Conservation (phyloP, 1,139 yeast genomes). For the Candida buenavistaensis region DNA sequence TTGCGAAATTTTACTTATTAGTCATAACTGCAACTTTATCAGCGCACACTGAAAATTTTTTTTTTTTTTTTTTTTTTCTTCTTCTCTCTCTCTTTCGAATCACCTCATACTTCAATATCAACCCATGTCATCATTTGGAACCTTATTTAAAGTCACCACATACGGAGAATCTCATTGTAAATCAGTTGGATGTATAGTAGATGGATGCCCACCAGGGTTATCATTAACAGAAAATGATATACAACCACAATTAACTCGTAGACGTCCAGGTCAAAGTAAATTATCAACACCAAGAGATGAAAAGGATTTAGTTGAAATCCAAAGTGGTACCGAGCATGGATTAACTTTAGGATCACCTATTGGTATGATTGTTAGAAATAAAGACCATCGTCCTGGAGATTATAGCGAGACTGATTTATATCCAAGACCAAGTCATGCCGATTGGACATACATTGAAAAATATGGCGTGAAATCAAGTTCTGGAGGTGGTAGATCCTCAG, state of each 20-base stretch:
- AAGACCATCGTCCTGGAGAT: conserved; percentile 96
- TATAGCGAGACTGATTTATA: conserved; percentile 91
- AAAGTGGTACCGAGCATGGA: conserved; percentile 92
- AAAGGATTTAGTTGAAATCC: conserved; percentile 88
- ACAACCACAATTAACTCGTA: conserved; percentile 92
- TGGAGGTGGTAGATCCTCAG: conserved; percentile 97
- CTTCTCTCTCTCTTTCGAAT: too few species aligned
- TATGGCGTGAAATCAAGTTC: conserved; percentile 92
- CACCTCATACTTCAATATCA: not conserved
- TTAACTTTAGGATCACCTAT: conserved; percentile 93
- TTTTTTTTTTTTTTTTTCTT: too few species aligned
- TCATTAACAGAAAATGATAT: conserved; percentile 80
- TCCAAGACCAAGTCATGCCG: conserved; percentile 99
- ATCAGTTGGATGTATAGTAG: conserved; percentile 98
- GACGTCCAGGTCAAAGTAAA: conserved; percentile 97
- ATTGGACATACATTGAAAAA: conserved; percentile 85
- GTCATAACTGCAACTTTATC: too few species aligned
- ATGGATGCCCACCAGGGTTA: conserved; percentile 97
- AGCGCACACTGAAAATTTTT: too few species aligned
- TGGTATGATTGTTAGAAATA: conserved; percentile 87
- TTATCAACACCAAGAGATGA: conserved; percentile 94
- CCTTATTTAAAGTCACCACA: conserved; percentile 70
- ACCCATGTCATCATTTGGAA: conserved; percentile 46
- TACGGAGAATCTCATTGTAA: conserved; percentile 98
- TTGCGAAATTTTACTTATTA: too few species aligned